Percentiles rank a stretch among this genome's conserved stretches.
Conservation (phyloP, 345 rosid species). For the Eutrema yunnanense region DNA sequence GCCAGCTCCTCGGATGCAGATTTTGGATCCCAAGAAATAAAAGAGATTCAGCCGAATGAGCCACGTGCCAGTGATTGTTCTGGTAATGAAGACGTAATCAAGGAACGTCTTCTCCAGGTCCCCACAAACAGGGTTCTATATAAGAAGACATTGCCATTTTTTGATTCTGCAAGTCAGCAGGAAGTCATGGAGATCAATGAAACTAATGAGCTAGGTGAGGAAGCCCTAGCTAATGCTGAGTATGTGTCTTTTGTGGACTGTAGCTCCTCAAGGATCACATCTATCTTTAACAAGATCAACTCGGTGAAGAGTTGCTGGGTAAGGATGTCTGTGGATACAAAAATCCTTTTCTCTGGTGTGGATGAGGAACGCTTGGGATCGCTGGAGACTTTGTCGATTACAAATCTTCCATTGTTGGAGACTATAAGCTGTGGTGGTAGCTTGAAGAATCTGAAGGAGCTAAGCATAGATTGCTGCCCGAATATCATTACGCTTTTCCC, state of each 20-base stretch:
- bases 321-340: conserved; percentile 30
- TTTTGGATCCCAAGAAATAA: neutral
- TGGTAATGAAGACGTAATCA: neutral
- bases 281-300: conserved; percentile 22
- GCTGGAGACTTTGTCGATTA: conserved; percentile 37
- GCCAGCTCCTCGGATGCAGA: neutral
- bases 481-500: conserved; percentile 27
- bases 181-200: conserved; percentile 35
- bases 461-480: conserved; percentile 47
- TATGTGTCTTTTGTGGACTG: conserved; percentile 31
- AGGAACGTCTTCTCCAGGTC: conserved; percentile 6
- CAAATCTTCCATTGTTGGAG: conserved; percentile 30
- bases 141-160: neutral
- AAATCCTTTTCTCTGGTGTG: conserved; percentile 22
- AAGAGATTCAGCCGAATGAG: neutral
- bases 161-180: neutral
- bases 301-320: conserved; percentile 35
- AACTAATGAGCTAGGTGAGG: conserved; percentile 17
- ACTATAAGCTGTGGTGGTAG: conserved; percentile 12
- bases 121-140: neutral
- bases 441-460: conserved; percentile 33
- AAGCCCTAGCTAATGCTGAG: conserved; percentile 17
- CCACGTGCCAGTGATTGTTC: neutral
- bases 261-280: conserved; percentile 19
- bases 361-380: conserved; percentile 20